phyloP scores from a whole-genome alignment of 768 basidiomycete genomes.

The Stropharia rugosoannulata region DNA sequence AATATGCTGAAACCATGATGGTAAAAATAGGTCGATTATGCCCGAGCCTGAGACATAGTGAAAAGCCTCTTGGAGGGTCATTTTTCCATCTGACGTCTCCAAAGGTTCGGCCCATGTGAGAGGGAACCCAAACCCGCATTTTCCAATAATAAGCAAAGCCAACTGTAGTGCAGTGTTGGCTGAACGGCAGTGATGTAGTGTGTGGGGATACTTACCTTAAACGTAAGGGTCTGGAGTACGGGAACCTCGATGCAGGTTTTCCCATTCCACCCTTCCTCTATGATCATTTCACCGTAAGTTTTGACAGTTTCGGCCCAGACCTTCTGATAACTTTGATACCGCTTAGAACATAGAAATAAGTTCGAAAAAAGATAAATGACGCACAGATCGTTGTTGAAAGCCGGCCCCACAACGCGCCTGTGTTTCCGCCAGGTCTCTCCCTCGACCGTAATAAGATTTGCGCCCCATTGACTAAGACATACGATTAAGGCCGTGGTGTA shows the following conservation, averaged over 20 bases:
- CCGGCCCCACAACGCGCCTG: slow-evolving; percentile 42
- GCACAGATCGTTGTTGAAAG: slow-evolving; percentile 42
- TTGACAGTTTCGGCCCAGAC: slow-evolving; percentile 39
- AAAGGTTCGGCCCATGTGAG: slow-evolving; percentile 42
- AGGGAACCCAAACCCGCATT: slow-evolving; percentile 46
- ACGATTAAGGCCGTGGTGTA: neutral
- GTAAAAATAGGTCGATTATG: slow-evolving; percentile 25
- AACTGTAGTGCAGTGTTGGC: slow-evolving; percentile 26
- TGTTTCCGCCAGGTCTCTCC: slow-evolving; percentile 47
- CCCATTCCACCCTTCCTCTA: slow-evolving; percentile 32
- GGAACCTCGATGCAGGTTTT: slow-evolving; percentile 28
- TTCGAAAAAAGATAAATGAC: slow-evolving; percentile 2
- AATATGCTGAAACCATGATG: slow-evolving; percentile 34
- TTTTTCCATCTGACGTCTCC: slow-evolving; percentile 30
- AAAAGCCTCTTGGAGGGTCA: slow-evolving; percentile 28
- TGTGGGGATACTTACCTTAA: slow-evolving; percentile 27
- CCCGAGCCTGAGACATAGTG: slow-evolving; percentile 30
- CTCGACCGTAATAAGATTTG: slow-evolving; percentile 44
- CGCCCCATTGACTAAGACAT: slow-evolving; percentile 22
- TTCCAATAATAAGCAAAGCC: slow-evolving; percentile 41
- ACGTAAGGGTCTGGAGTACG: slow-evolving; percentile 31
- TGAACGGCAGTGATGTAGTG: neutral
- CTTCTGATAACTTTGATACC: slow-evolving; percentile 30
- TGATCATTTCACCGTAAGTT: slow-evolving; percentile 40
- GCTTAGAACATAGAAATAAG: slow-evolving; percentile 24